Evolutionary conservation across 306 rosid species (phyloP).

Genomic region (Vachellia collinsii): DNA sequence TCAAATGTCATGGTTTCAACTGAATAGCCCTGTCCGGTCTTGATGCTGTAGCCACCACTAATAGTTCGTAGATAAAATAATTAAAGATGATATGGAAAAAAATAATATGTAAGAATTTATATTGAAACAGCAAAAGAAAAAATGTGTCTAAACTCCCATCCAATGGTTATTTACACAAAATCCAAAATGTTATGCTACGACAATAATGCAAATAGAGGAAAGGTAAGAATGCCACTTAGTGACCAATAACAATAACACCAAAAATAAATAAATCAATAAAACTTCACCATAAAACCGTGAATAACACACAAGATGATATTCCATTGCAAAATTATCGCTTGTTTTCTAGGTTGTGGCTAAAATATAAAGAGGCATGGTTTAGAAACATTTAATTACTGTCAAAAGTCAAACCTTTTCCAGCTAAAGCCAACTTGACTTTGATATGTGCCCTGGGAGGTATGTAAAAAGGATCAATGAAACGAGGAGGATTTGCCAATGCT

Average conservation of each 20-base stretch:
- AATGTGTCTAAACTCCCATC: background rate
- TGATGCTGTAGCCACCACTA: slow-evolving; percentile 99
- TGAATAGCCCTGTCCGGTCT: slow-evolving; percentile 91
- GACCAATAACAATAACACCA: slow-evolving; percentile 11
- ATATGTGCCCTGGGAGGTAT: too few relatives aligned
- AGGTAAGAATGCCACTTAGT: slow-evolving; percentile 24
- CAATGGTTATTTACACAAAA: background rate
- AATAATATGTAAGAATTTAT: background rate
- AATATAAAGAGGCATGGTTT: slow-evolving; percentile 1
- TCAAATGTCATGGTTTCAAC: slow-evolving; percentile 89
- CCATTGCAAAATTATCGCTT: slow-evolving; percentile 9
- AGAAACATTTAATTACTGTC: too few relatives aligned
- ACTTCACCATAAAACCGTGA: slow-evolving; percentile 22
- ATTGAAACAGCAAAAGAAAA: slow-evolving; percentile 10
- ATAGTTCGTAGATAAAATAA: slow-evolving; percentile 28
- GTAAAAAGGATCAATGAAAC: background rate
- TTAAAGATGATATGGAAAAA: background rate
- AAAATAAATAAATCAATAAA: slow-evolving; percentile 9
- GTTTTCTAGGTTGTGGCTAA: slow-evolving; percentile 14
- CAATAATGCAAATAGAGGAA: slow-evolving; percentile 9
- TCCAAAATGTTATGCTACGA: slow-evolving; percentile 6
- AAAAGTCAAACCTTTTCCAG: too few relatives aligned
- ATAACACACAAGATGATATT: background rate
- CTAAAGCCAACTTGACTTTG: too few relatives aligned
- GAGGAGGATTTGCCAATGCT: slow-evolving; percentile 87